Percentiles rank a stretch among this genome's conserved stretches.
These are phyloP conservation scores for Cochlearia excelsa DNA, from an alignment of 345 rosid species.

Conservation along the genomic window DNA sequence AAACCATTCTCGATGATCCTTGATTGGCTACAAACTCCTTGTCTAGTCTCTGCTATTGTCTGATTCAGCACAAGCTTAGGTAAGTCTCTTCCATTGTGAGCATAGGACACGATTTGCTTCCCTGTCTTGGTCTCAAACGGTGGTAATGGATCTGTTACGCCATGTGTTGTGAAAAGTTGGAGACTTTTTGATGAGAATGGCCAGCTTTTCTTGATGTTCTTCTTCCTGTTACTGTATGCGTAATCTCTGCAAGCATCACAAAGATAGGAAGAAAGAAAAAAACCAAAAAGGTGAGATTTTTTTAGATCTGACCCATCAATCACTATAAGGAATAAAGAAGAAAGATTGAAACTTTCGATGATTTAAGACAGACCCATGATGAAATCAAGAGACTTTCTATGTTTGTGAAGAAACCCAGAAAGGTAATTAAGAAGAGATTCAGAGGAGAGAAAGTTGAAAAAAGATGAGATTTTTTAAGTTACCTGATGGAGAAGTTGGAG, in stretches of 20 bases:
- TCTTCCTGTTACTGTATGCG: slow-evolving; percentile 67
- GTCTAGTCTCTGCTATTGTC: slow-evolving; percentile 38
- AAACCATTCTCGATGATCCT: slow-evolving; percentile 53
- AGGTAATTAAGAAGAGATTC: slow-evolving; percentile 1
- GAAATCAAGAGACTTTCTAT: slow-evolving; percentile 23
- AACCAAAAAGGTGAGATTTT: neutral
- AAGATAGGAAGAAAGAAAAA: neutral
- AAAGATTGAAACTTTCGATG: slow-evolving; percentile 28
- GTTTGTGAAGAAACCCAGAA: slow-evolving; percentile 21
- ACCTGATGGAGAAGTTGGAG: slow-evolving; percentile 88
- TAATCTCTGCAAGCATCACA: slow-evolving; percentile 68
- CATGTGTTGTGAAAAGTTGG: slow-evolving; percentile 82
- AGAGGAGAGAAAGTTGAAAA: neutral
- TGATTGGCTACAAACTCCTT: slow-evolving; percentile 34
- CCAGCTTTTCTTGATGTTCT: slow-evolving; percentile 81
- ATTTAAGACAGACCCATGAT: slow-evolving; percentile 28
- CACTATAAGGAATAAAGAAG: slow-evolving; percentile 17
- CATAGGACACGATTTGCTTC: slow-evolving; percentile 36
- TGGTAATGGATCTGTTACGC: slow-evolving; percentile 81
- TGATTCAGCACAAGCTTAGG: slow-evolving; percentile 33
- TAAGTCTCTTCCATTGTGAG: slow-evolving; percentile 28
- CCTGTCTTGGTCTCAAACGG: slow-evolving; percentile 56
- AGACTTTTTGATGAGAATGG: slow-evolving; percentile 75
- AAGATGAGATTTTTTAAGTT: slow-evolving; percentile 5
- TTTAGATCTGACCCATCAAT: slow-evolving; percentile 46